Evolutionary conservation across 176 grass and related monocot species (phyloP), one percentile per base, ranked within the genome.

Genomic region (Elaeis guineensis): DNA sequence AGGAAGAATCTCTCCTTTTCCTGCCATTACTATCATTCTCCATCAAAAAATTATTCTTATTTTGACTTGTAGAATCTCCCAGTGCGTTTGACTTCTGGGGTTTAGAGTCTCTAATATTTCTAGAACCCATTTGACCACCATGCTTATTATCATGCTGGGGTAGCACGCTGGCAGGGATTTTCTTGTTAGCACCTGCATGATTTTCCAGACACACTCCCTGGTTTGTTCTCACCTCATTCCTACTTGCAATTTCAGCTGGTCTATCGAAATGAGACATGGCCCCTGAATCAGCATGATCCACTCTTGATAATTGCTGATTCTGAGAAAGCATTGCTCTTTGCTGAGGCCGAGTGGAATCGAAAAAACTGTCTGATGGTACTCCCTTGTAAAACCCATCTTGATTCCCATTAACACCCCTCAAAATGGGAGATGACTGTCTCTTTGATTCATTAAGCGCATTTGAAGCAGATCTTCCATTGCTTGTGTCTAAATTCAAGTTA

Each of bases 1-100:
- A 80, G 58, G 79, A 90, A 82, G 79, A 87, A 30, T 83, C 79
- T 59, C 55, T 75, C 65, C 64, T 84, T 58, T 83, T 87, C 53
- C 73, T 75, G 55, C 61, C 70, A 61, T 61, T 59, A 65, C 55
- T 21, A 49, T 80, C 77, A 22, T 61, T 62, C 58, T 72, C 88
- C 67, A 78, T 53, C 56, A 75, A 63, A 81, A 78, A 71, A 54
- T 62, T 78, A 50, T 80, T 80, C 65, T 69, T 89, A 74, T 85
- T 89, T 64, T 73, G 77, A 67, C 80, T 76, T 44, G 66, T 76
- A 21, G 78, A 76, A 69, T 78, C 63, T 68, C 76, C 73, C 56
- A 69, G 79, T 12, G 85, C 75, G 66, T 71, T 54, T 66, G 76
- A 79, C 65, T 88, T 88, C 16, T 28, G 68, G 62, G 16, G 51